Conservation (phyloP, 768 basidiomycete genomes). For the Lyophyllum shimeji region DNA sequence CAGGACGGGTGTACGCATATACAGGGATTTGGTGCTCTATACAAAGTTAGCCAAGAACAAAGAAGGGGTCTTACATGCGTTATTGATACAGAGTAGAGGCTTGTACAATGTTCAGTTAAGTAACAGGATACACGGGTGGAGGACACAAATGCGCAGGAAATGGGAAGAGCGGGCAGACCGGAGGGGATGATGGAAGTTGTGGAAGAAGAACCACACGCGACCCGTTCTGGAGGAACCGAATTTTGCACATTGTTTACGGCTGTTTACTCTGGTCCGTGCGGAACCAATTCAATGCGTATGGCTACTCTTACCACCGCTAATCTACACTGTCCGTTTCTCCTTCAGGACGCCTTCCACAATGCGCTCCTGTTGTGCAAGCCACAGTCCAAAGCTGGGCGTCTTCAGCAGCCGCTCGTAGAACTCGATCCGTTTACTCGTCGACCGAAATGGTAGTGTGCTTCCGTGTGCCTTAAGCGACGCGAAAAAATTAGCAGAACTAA, state of each 20-base stretch:
- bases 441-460: conserved; percentile 73
- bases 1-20: conserved; percentile 7
- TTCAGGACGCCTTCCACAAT: conserved; percentile 61
- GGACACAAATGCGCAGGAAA: conserved; percentile 17
- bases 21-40: conserved; percentile 18
- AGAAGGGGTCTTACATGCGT: conserved; percentile 25
- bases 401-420: conserved; percentile 81
- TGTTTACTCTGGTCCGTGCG: conserved; percentile 23
- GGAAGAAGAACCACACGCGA: conserved; percentile 1
- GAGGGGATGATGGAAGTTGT: conserved; percentile 9
- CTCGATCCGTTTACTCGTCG: conserved; percentile 57
- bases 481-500: conserved; percentile 68
- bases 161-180: conserved; percentile 3
- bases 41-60: conserved; percentile 22
- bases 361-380: conserved; percentile 76
- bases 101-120: conserved; percentile 22
- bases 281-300: background rate
- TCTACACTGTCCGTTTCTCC: conserved; percentile 16
- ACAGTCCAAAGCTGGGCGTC: conserved; percentile 75
- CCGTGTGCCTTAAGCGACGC: conserved; percentile 71
- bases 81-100: conserved; percentile 21
- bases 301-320: background rate
- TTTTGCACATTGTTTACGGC: conserved; percentile 17
- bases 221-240: background rate
- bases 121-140: conserved; percentile 20